Evolutionary conservation across 2,329 filamentous ascomycete genomes (phyloP).

Genomic region (Colletotrichum incanum): DNA sequence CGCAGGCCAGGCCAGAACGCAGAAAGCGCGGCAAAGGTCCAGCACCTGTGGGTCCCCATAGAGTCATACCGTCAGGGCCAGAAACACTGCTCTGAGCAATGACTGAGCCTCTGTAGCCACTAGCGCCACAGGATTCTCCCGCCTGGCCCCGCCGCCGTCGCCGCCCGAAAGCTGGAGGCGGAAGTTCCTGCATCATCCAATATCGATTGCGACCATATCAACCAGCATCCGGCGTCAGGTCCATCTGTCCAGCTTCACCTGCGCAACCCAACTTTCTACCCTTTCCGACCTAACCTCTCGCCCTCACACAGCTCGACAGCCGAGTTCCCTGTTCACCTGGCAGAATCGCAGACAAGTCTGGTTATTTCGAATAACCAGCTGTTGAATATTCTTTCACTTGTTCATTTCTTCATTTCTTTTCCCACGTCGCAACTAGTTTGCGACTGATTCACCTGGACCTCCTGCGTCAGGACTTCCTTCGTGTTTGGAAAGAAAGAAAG

Average conservation of each 20-base stretch:
- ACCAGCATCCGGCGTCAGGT: slow-evolving; percentile 19
- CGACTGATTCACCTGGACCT: slow-evolving; percentile 35
- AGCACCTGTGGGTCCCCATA: not conserved
- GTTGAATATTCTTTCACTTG: slow-evolving; percentile 42
- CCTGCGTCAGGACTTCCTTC: slow-evolving; percentile 36
- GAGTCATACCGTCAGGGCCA: slow-evolving; percentile 23
- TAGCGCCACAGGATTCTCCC: slow-evolving; percentile 21
- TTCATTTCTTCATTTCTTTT: slow-evolving; percentile 38
- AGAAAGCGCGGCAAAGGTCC: not conserved
- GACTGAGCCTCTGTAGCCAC: slow-evolving; percentile 28
- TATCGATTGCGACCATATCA: slow-evolving; percentile 41
- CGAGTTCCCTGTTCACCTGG: slow-evolving; percentile 45
- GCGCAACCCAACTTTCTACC: slow-evolving; percentile 27
- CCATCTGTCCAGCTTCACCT: slow-evolving; percentile 39
- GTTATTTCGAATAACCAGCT: slow-evolving; percentile 18
- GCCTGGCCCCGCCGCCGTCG: slow-evolving; percentile 36
- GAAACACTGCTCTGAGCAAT: slow-evolving; percentile 26
- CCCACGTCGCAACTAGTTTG: slow-evolving; percentile 36
- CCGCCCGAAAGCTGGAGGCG: slow-evolving; percentile 25
- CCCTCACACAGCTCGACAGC: slow-evolving; percentile 45
- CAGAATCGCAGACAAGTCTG: slow-evolving; percentile 38
- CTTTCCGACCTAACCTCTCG: slow-evolving; percentile 26
- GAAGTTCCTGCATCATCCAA: slow-evolving; percentile 41
- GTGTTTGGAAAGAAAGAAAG: slow-evolving; percentile 32
- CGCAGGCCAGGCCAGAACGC: slow-evolving; percentile 1